Evolutionary conservation across 176 grass and related monocot genomes (phyloP).

Genomic region (Eleusine indica): DNA sequence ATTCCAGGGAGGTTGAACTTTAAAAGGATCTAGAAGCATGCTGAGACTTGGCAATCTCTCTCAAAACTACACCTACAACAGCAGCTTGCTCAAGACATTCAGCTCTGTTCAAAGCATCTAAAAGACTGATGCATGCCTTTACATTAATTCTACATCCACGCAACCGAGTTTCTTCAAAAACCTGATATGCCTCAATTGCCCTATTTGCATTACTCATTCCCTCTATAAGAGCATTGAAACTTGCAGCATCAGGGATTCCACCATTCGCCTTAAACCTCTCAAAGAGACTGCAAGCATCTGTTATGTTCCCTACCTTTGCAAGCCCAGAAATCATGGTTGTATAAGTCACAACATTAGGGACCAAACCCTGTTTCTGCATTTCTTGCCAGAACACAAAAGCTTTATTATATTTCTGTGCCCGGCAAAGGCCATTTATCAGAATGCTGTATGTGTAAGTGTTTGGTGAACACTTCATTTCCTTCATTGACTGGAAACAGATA

Average conservation of each 20-base stretch:
- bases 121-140: slow-evolving; percentile 81
- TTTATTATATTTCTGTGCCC: slow-evolving; percentile 91
- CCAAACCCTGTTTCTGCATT: slow-evolving; percentile 83
- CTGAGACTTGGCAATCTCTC: slow-evolving; percentile 95
- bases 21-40: slow-evolving; percentile 78
- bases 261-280: slow-evolving; percentile 85
- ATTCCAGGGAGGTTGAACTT: slow-evolving; percentile 22
- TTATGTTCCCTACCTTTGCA: slow-evolving; percentile 84
- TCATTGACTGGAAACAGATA: slow-evolving; percentile 93
- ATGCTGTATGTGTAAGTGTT: slow-evolving; percentile 90
- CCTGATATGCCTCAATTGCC: slow-evolving; percentile 71
- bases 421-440: slow-evolving; percentile 88
- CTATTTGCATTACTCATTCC: slow-evolving; percentile 94
- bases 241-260: slow-evolving; percentile 68
- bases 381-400: slow-evolving; percentile 98
- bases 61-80: slow-evolving; percentile 90
- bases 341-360: slow-evolving; percentile 84
- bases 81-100: slow-evolving; percentile 90
- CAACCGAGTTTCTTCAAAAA: slow-evolving; percentile 85
- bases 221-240: slow-evolving; percentile 95
- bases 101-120: slow-evolving; percentile 83
- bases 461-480: slow-evolving; percentile 83
- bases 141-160: slow-evolving; percentile 80
- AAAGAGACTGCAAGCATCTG: slow-evolving; percentile 75
- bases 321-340: slow-evolving; percentile 94